A percentile compares a stretch with the other conserved stretches of the same genome.
phyloP scores from a whole-genome alignment of 257 asterid genomes.

The Plantago major region DNA sequence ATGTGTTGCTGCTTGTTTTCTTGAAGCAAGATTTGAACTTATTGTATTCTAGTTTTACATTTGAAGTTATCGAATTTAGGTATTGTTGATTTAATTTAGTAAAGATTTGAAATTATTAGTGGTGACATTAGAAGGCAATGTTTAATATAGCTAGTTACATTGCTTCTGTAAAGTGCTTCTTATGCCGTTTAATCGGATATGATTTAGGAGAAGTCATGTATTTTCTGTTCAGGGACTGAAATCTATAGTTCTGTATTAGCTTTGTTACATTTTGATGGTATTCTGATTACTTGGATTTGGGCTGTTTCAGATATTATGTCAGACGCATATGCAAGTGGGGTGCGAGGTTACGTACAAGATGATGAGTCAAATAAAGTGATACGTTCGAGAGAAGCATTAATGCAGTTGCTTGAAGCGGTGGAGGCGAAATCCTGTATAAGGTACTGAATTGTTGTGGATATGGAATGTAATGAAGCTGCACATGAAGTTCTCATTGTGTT shows the following conservation, averaged over 20 bases:
- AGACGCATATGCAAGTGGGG: slow-evolving; percentile 28
- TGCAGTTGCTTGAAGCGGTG: slow-evolving; percentile 47
- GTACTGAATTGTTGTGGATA: slow-evolving; percentile 30
- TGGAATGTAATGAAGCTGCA: background rate
- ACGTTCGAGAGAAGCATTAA: slow-evolving; percentile 54
- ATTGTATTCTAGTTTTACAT: too few relatives aligned
- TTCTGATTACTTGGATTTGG: background rate
- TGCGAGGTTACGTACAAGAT: slow-evolving; percentile 31
- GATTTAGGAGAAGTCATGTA: slow-evolving; percentile 9
- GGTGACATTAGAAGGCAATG: too few relatives aligned
- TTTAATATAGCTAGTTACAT: background rate
- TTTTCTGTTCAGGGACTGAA: slow-evolving; percentile 10
- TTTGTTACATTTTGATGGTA: background rate
- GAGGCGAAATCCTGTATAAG: slow-evolving; percentile 51
- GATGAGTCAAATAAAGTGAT: slow-evolving; percentile 46
- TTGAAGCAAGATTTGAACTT: background rate
- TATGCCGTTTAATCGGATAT: background rate
- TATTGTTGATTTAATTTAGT: too few relatives aligned
- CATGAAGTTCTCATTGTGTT: background rate
- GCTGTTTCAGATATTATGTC: slow-evolving; percentile 43
- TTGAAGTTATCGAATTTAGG: too few relatives aligned
- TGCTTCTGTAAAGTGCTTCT: slow-evolving; percentile 8
- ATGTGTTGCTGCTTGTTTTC: background rate
- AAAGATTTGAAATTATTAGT: background rate
- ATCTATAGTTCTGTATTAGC: background rate